Percentiles rank a stretch among this genome's conserved stretches.
These are phyloP conservation scores for Quambalaria eucalypti DNA, from an alignment of 1,284 basidiomycete genomes.

Conservation along the genomic window DNA sequence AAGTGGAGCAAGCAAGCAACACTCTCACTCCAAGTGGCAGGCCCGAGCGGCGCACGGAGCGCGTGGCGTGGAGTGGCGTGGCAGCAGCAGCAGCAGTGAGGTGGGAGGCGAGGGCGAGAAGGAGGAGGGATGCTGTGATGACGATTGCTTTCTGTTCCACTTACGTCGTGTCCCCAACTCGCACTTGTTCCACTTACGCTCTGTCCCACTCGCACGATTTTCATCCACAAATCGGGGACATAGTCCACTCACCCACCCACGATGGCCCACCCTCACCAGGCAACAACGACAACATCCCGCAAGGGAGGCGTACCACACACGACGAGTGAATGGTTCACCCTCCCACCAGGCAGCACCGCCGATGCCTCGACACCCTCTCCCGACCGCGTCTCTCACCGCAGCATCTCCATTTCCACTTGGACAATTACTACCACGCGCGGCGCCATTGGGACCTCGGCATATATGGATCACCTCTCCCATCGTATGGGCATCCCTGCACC, in stretches of 20 bases:
- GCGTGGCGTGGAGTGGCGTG: too few relatives aligned
- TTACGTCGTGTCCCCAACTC: background rate
- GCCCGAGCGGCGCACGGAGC: too few relatives aligned
- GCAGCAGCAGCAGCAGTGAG: too few relatives aligned
- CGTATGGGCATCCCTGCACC: constrained; percentile 74
- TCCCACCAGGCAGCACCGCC: background rate
- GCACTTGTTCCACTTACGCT: too few relatives aligned
- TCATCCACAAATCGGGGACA: too few relatives aligned
- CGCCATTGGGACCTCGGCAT: constrained; percentile 40
- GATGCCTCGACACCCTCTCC: background rate
- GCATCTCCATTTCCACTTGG: constrained; percentile 36
- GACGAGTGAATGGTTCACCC: background rate
- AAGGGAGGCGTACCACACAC: background rate
- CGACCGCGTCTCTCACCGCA: background rate
- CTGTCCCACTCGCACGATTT: too few relatives aligned
- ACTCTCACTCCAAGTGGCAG: too few relatives aligned
- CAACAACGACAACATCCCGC: background rate
- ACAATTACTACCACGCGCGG: constrained; percentile 29
- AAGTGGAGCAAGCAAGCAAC: too few relatives aligned
- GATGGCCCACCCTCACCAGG: too few relatives aligned
- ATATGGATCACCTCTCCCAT: constrained; percentile 56
- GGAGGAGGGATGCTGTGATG: too few relatives aligned
- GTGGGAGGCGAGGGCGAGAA: too few relatives aligned
- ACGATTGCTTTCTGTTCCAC: background rate
- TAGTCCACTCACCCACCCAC: too few relatives aligned